Evolutionary conservation across 345 rosid species (phyloP), one percentile per base, ranked within the genome.

Genomic region (Cochlearia excelsa): DNA sequence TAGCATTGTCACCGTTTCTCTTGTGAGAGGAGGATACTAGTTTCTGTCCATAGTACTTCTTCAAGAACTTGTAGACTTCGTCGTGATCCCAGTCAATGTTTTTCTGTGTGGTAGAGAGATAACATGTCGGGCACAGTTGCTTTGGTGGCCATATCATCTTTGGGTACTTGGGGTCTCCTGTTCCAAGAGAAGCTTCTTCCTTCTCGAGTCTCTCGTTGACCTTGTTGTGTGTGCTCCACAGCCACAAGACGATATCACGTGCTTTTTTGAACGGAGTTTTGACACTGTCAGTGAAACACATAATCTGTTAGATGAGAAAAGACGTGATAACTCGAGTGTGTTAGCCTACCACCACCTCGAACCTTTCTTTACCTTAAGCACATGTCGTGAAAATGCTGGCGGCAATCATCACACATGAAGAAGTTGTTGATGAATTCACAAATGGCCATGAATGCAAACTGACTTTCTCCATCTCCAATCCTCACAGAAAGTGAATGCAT

Each of bases 341-440:
- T 53, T 26, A 11, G 31, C 55, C 31, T 46, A 37, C 37, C 37
- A 3, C 37, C 3, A 34, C 23, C 0, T 5, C 1, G 4, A 49
- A 59, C 53, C 31, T 60, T 38, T 54, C 30, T 40, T 68, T 78
- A 93, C 99, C 95, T 87, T 61, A 86, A 82, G 74, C 99, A 93
- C 95, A 85, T 93, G 10, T 65, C 66, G 68, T 82, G 74, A 77
- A 93, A 93, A 82, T 87, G 97, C 61, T 72, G 86, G 50, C 97
- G 97, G 71, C 99, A 89, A 63, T 93, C 99, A 75, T 93, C 88
- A 37, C 99, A 93, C 61, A 89, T 67, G 68, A 93, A 93, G 73
- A 93, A 89, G 73, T 81, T 85, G 77, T 85, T 84, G 63, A 93
- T 79, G 74, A 89, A 93, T 60, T 89, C 95, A 67, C 99, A 87